phyloP scores from a whole-genome alignment of 495 filamentous ascomycete species.

The Neurospora intermedia region DNA sequence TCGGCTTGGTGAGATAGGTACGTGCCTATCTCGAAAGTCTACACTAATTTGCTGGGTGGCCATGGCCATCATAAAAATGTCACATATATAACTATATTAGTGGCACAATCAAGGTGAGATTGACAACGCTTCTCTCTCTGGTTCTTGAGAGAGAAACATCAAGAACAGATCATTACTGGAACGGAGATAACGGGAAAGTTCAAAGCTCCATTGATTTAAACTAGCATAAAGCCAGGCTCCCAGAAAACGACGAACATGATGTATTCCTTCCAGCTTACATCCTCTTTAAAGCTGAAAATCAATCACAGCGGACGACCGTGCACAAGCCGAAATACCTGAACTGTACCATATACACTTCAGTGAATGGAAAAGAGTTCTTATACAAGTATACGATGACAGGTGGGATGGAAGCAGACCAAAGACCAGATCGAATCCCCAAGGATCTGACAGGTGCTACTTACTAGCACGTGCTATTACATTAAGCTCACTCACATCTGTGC shows the following conservation, averaged over 20 bases:
- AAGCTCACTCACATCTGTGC: not conserved
- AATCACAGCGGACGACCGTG: not conserved
- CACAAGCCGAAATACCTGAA: not conserved
- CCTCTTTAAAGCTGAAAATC: not conserved
- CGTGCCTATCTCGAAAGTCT: not conserved
- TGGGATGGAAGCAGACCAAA: not conserved
- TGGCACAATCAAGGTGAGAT: not conserved
- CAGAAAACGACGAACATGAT: not conserved
- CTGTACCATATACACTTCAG: not conserved
- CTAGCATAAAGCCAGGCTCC: not conserved
- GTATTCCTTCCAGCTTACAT: not conserved
- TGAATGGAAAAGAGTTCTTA: not conserved
- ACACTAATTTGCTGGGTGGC: not conserved
- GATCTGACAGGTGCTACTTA: not conserved
- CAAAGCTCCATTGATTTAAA: not conserved
- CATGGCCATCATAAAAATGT: not conserved
- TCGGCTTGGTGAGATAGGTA: not conserved
- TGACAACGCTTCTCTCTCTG: too few relatives aligned
- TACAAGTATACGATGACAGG: not conserved
- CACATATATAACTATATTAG: not conserved
- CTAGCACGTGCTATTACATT: not conserved
- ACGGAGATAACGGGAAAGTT: not conserved
- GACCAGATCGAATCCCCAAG: not conserved
- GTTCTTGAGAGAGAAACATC: too few relatives aligned
- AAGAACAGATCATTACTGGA: not conserved